Evolutionary conservation across 441 rosid species (phyloP).

Genomic region (Viola pubescens): DNA sequence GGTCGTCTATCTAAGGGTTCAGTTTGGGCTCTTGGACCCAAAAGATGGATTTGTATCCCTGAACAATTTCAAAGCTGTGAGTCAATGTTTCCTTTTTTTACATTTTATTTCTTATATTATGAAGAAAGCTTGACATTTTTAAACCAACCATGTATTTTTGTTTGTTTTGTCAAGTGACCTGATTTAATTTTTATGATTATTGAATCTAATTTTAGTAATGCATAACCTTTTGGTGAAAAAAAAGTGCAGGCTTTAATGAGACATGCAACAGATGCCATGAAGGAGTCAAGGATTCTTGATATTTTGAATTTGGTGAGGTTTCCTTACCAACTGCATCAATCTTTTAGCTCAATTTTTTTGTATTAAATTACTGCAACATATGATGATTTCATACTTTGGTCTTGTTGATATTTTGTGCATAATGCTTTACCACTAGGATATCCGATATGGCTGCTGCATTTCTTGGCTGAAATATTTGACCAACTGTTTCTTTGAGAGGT

Average conservation of each 20-base stretch:
- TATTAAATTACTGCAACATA: too few species aligned
- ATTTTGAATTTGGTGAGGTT: conserved; percentile 40
- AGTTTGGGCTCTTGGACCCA: conserved; percentile 73
- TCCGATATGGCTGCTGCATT: too few species aligned
- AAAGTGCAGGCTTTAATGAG: conserved; percentile 48
- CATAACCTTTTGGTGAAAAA: conserved; percentile 3
- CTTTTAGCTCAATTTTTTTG: too few species aligned
- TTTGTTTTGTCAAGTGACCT: not conserved
- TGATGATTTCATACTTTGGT: too few species aligned
- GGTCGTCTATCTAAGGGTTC: conserved; percentile 66
- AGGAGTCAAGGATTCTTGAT: conserved; percentile 73
- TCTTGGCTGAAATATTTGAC: too few species aligned
- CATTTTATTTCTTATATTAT: not conserved
- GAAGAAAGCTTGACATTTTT: not conserved
- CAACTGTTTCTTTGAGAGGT: too few species aligned
- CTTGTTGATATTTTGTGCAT: too few species aligned
- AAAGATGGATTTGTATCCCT: conserved; percentile 70
- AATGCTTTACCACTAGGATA: too few species aligned
- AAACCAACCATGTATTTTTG: not conserved
- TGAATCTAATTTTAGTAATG: not conserved
- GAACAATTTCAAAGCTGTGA: conserved; percentile 70
- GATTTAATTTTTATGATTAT: not conserved
- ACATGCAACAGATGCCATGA: conserved; percentile 76
- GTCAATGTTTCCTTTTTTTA: conserved; percentile 4
- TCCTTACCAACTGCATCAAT: too few species aligned